Conservation (phyloP, 2,329 filamentous ascomycete genomes). For the Penicillium sp. region DNA sequence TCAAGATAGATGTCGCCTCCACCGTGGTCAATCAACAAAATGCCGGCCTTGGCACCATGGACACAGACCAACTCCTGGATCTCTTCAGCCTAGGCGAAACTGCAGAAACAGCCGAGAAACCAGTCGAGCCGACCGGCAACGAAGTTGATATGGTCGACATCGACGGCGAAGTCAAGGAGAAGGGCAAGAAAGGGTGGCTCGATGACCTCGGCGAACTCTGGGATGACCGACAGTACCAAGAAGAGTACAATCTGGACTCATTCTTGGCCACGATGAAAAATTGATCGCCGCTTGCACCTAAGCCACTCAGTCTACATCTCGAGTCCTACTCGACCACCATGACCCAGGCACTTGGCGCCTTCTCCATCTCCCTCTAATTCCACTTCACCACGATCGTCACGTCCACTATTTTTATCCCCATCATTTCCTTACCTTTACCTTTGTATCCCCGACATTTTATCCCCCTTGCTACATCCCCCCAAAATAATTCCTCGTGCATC, state of each 20-base stretch:
- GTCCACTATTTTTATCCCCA: slow-evolving; percentile 1
- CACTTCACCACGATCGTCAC: slow-evolving; percentile 9
- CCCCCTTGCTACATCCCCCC: not conserved
- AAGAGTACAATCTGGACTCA: slow-evolving; percentile 93
- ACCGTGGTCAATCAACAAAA: slow-evolving; percentile 99
- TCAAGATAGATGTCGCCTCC: slow-evolving; percentile 98
- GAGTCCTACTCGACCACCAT: not conserved
- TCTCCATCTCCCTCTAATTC: not conserved
- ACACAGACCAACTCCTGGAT: slow-evolving; percentile 96
- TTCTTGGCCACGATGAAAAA: slow-evolving; percentile 92
- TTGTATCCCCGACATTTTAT: not conserved
- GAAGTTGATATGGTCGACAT: slow-evolving; percentile 82
- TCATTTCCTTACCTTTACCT: not conserved
- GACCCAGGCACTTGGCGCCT: not conserved
- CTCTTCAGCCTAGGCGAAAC: slow-evolving; percentile 89
- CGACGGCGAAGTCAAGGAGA: slow-evolving; percentile 88
- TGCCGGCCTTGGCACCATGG: slow-evolving; percentile 90
- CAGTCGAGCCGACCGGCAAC: slow-evolving; percentile 59
- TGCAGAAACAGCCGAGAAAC: slow-evolving; percentile 57
- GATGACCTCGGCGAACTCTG: slow-evolving; percentile 95
- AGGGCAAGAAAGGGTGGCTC: slow-evolving; percentile 94
- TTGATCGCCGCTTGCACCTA: slow-evolving; percentile 26
- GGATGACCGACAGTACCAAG: slow-evolving; percentile 97
- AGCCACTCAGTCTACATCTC: not conserved
- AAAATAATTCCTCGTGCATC: slow-evolving; percentile 4